These are phyloP conservation scores for Gryganskiella cystojenkinii DNA, from an alignment of 192 early-diverging fungal genomes.

Conservation along the genomic window DNA sequence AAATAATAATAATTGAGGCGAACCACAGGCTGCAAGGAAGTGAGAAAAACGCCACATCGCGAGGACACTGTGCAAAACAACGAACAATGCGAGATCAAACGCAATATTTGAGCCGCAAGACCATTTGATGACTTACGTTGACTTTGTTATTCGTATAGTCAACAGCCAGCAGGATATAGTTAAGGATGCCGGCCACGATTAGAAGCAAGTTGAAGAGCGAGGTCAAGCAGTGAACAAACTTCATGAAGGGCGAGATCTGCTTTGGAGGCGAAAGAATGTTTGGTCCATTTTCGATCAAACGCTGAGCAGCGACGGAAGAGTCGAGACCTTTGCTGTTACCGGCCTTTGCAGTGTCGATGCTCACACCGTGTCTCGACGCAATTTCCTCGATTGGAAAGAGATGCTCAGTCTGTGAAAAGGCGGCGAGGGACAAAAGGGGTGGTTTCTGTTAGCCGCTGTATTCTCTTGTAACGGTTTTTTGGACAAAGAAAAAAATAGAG, in stretches of 20 bases:
- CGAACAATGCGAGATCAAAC: too few relatives aligned
- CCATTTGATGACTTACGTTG: constrained; percentile 65
- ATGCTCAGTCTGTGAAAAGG: constrained; percentile 55
- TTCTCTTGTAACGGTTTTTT: too few relatives aligned
- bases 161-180: constrained; percentile 84
- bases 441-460: too few relatives aligned
- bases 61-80: too few relatives aligned
- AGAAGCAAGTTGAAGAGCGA: constrained; percentile 92
- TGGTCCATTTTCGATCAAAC: constrained; percentile 76
- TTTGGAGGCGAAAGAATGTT: constrained; percentile 91
- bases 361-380: constrained; percentile 43
- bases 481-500: neutral
- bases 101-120: too few relatives aligned
- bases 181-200: constrained; percentile 80
- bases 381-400: constrained; percentile 54
- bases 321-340: constrained; percentile 77
- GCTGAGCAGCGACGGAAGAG: constrained; percentile 64
- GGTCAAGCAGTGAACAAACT: constrained; percentile 78
- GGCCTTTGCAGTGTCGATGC: constrained; percentile 70
- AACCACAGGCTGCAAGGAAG: too few relatives aligned
- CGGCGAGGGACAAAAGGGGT: neutral
- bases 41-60: too few relatives aligned
- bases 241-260: constrained; percentile 76
- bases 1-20: neutral
- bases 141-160: constrained; percentile 78